Conservation (phyloP, 345 rosid species). For the Carallia pectinifolia region DNA sequence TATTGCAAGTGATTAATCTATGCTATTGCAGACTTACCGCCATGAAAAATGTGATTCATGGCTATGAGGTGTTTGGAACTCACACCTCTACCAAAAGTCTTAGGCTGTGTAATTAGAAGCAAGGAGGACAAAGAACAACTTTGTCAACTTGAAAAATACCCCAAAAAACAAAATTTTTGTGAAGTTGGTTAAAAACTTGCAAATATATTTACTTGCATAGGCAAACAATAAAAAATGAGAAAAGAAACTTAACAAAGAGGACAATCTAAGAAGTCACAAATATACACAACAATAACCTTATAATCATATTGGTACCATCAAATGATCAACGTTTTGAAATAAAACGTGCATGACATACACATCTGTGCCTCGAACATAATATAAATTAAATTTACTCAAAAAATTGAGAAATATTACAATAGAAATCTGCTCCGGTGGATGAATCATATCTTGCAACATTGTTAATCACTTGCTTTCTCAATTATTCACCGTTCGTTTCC, state of each 20-base stretch:
- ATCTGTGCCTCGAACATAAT: background rate
- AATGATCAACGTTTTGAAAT: background rate
- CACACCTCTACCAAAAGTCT: too few relatives aligned
- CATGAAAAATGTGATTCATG: constrained; percentile 9
- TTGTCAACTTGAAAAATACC: too few relatives aligned
- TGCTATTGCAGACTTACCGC: background rate
- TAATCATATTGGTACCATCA: too few relatives aligned
- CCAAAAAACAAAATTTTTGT: too few relatives aligned
- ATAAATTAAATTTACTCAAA: background rate
- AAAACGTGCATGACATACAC: background rate
- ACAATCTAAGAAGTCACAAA: too few relatives aligned
- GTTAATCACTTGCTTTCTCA: background rate
- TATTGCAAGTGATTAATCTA: constrained; percentile 5
- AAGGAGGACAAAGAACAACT: too few relatives aligned
- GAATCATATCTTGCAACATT: constrained; percentile 50
- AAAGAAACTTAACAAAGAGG: too few relatives aligned
- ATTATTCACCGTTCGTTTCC: background rate
- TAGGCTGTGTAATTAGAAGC: too few relatives aligned
- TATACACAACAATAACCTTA: too few relatives aligned
- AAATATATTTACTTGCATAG: background rate
- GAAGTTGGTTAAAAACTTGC: background rate
- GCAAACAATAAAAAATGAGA: background rate
- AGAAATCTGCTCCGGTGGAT: constrained; percentile 36
- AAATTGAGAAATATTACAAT: constrained; percentile 27
- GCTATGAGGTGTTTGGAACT: background rate